Evolutionary conservation across 345 rosid species (phyloP).

Genomic region (Aegle marmelos): DNA sequence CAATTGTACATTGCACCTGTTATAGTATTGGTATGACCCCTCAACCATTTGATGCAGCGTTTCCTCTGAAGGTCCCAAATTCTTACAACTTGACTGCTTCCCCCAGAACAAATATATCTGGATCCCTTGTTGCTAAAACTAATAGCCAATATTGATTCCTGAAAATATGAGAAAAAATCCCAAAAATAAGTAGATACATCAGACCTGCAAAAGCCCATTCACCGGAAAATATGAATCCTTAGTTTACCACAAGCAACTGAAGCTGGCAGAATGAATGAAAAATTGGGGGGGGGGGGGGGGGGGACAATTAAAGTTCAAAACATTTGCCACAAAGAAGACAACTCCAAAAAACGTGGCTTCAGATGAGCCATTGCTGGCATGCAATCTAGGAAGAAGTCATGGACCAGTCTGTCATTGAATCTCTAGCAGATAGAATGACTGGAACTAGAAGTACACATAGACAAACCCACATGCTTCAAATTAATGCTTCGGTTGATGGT

Average conservation of each 20-base stretch:
- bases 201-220: background rate
- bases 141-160: constrained; percentile 85
- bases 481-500: background rate
- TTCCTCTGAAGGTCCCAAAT: constrained; percentile 98
- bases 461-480: background rate
- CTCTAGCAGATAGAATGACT: background rate
- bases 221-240: background rate
- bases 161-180: constrained; percentile 14
- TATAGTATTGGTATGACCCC: constrained; percentile 81
- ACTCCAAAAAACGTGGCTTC: background rate
- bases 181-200: constrained; percentile 13
- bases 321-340: background rate
- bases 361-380: background rate
- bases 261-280: background rate
- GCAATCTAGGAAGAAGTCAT: background rate
- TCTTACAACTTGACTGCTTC: constrained; percentile 84
- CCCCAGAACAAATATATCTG: constrained; percentile 92
- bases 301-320: background rate
- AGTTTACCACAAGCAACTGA: background rate
- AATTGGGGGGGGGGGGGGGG: background rate
- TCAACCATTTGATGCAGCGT: constrained; percentile 89
- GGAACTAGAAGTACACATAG: background rate
- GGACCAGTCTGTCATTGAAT: background rate
- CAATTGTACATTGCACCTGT: constrained; percentile 92
- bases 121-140: constrained; percentile 89